These are phyloP conservation scores for Panellus pusillus DNA, from an alignment of 768 basidiomycete genomes.

Conservation along the genomic window DNA sequence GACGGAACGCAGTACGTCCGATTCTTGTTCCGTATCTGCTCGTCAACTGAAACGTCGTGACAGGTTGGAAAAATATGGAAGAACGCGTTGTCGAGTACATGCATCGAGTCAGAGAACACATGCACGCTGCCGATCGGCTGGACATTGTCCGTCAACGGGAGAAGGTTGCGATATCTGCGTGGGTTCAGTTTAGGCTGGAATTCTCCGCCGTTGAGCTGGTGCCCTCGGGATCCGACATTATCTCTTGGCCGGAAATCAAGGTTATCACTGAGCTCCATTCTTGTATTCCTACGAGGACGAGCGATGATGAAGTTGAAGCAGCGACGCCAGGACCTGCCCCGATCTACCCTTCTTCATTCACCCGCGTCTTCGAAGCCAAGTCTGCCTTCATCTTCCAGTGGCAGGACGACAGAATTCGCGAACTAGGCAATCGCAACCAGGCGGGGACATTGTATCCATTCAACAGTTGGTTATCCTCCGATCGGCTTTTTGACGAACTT, in stretches of 20 bases:
- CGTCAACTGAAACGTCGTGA: neutral
- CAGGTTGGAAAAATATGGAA: conserved; percentile 33
- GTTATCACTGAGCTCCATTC: conserved; percentile 21
- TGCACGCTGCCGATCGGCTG: conserved; percentile 22
- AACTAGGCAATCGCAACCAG: neutral
- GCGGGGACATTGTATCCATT: neutral
- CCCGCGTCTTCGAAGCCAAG: conserved; percentile 9
- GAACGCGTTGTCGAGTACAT: conserved; percentile 29
- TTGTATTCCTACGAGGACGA: neutral
- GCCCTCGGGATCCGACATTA: conserved; percentile 29
- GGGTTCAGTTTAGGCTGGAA: conserved; percentile 23
- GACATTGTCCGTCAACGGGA: conserved; percentile 23
- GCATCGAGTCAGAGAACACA: conserved; percentile 19
- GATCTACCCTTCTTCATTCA: conserved; percentile 15
- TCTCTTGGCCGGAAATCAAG: conserved; percentile 16
- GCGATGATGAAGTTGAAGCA: neutral
- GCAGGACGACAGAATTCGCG: neutral
- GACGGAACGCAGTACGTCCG: conserved; percentile 22
- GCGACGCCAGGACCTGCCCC: neutral
- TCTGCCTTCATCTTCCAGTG: conserved; percentile 3
- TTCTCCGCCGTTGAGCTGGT: conserved; percentile 21
- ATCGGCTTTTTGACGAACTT: neutral
- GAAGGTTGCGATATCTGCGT: conserved; percentile 20
- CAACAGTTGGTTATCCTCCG: neutral
- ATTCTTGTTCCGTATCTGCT: neutral